Evolutionary conservation across 306 rosid genomes (phyloP).

Genomic region (cucumber (Cucumis sativus)): Cucumber_9930_V3 NC_026660.2:9285001-9285500

Average conservation of each 20-base stretch:
- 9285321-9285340: not conserved
- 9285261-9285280: not conserved
- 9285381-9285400: not conserved
- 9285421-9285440: not conserved
- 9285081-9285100: no score
- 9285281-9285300: conserved; percentile 2
- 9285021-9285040: no score
- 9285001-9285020: no score
- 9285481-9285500: no score
- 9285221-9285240: not conserved
- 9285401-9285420: not conserved
- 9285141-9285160: not conserved
- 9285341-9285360: not conserved
- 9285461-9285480: no score
- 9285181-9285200: not conserved
- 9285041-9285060: no score
- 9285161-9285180: not conserved
- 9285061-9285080: no score
- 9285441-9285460: no score
- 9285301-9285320: not conserved
- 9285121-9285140: conserved; percentile 1
- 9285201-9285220: not conserved
- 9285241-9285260: not conserved
- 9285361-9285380: no score
- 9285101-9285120: not conserved